These are phyloP conservation scores for Pelagomonas calceolata DNA, from an alignment of 108 stramenopile species.

Conservation along the genomic window DNA sequence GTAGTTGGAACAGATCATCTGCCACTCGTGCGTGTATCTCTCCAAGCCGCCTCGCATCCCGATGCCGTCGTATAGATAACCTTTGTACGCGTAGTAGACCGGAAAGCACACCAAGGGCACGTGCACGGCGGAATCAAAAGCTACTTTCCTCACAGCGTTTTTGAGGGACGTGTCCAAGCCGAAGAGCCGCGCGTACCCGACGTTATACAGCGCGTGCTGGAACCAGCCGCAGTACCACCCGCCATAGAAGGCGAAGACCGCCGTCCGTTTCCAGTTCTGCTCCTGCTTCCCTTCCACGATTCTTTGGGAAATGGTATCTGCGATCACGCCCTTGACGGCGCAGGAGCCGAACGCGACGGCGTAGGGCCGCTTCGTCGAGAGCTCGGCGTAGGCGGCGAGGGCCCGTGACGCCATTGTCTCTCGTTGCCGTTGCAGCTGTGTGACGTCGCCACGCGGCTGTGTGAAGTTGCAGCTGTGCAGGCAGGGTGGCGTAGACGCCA, in stretches of 20 bases:
- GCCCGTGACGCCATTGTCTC: too few species aligned
- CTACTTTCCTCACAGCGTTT: not conserved
- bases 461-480: too few species aligned
- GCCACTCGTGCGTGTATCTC: not conserved
- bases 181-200: not conserved
- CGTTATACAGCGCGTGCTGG: not conserved
- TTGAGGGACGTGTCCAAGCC: not conserved
- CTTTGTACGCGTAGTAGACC: not conserved
- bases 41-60: not conserved
- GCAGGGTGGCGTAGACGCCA: too few species aligned
- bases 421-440: too few species aligned
- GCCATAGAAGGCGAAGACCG: not conserved
- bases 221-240: conserved; percentile 1
- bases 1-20: not conserved
- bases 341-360: too few species aligned
- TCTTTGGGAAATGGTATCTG: too few species aligned
- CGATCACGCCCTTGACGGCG: too few species aligned
- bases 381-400: too few species aligned
- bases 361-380: too few species aligned
- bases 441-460: too few species aligned
- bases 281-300: too few species aligned
- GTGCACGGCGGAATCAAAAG: not conserved
- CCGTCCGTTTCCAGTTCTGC: not conserved
- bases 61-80: not conserved
- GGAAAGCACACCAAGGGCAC: not conserved